Evolutionary conservation across 768 basidiomycete species (phyloP).

Genomic region (Lepiota venenata): DNA sequence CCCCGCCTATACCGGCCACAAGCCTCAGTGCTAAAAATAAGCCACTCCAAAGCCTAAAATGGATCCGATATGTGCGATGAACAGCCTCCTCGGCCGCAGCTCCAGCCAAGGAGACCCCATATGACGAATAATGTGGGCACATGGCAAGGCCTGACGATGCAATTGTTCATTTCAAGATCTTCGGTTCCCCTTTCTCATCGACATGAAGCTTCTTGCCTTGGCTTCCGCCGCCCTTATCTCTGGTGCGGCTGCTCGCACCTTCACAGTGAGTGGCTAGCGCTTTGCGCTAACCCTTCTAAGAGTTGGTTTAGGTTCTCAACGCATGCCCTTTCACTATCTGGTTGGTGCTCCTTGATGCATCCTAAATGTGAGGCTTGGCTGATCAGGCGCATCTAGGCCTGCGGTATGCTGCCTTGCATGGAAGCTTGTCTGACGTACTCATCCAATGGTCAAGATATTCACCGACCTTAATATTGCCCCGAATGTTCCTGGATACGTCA

Average conservation of each 20-base stretch:
- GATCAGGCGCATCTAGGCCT: slow-evolving; percentile 25
- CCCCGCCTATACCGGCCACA: no score
- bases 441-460: slow-evolving; percentile 39
- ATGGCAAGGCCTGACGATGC: no score
- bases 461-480: slow-evolving; percentile 51
- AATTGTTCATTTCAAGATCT: slow-evolving; percentile 15
- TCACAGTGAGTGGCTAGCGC: slow-evolving; percentile 31
- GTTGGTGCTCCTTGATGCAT: slow-evolving; percentile 27
- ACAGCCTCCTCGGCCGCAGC: no score
- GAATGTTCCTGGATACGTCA: slow-evolving; percentile 35
- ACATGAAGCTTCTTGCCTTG: slow-evolving; percentile 8
- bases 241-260: slow-evolving; percentile 41
- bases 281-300: not conserved
- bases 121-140: no score
- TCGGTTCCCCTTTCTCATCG: not conserved
- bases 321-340: slow-evolving; percentile 67
- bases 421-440: not conserved
- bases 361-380: not conserved
- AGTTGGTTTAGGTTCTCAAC: slow-evolving; percentile 41
- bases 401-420: slow-evolving; percentile 21
- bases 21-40: no score
- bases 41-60: no score
- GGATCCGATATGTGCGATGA: no score
- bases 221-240: slow-evolving; percentile 19
- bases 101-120: no score